Base-by-base conservation (phyloP, 1,139 yeast species). In the Blastobotrys proliferans region DNA sequence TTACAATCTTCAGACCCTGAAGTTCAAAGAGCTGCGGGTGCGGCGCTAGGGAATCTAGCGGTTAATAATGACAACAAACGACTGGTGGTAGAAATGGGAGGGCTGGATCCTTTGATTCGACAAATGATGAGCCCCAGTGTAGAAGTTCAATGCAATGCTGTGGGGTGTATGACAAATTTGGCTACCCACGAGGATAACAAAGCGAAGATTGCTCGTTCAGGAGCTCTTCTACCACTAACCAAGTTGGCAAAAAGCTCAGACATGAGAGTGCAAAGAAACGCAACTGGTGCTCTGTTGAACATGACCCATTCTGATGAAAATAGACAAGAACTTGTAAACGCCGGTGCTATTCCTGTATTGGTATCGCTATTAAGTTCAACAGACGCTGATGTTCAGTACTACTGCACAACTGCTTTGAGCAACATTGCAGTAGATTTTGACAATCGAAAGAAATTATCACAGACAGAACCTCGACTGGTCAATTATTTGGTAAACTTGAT, bases 101-200 rank as follows among this genome's bases (percentile, higher is more conserved):
- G 98, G 1, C 74, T 92, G 48, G 96, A 90, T 54, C 97, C 97
- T 8, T 75, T 92, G 43, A 92, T 92, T 57, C 82, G 94, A 64
- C 98, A 94, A 67, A 92, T 92, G 99, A 83, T 87, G 83, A 83
- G 95, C 35, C 79, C 94, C 46, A 92, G 94, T 58, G 94, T 92
- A 49, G 99, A 92, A 64, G 98, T 94, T 30, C 98, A 94, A 67
- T 92, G 99, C 66, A 92, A 92, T 62, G 98, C 99, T 3, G 98
- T 94, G 45, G 99, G 99, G 8, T 94, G 98, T 63, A 90, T 92
- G 62, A 92, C 99, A 29, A 92, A 92, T 63, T 76, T 92, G 64
- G 98, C 98, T 11, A 92, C 98, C n/a, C 96, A 87, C 66, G 98
- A 92, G 66, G 96, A 88, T 58, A 94, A 92, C 68, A 92, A 92